Evolutionary conservation across 2,329 filamentous ascomycete species (phyloP).

Genomic region (Botrytis aclada): DNA sequence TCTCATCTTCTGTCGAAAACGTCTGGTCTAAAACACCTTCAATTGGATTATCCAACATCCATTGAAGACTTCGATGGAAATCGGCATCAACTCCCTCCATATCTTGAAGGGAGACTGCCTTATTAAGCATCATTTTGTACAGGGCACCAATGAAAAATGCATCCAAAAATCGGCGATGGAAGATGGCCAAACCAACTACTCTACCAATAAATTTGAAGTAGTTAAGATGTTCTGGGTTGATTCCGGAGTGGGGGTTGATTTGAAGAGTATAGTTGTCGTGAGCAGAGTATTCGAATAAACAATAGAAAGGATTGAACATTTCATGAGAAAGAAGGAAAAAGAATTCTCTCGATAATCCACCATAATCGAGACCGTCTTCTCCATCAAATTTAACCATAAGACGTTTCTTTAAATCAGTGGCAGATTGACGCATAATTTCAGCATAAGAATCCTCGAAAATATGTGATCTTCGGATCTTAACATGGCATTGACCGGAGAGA

Average conservation of each 20-base stretch:
- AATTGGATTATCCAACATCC: conserved; percentile 98
- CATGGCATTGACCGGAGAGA: conserved; percentile 92
- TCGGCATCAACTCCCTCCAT: conserved; percentile 99
- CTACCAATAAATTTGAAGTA: conserved; percentile 99
- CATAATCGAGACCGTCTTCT: conserved; percentile 96
- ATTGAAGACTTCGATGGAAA: conserved; percentile 93
- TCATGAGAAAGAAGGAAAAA: conserved; percentile 99
- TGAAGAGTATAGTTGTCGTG: conserved; percentile 99
- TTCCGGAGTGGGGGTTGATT: conserved; percentile 98
- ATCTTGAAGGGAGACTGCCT: conserved; percentile 85
- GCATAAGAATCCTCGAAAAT: conserved; percentile 99
- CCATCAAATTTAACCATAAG: conserved; percentile 99
- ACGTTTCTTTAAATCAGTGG: conserved; percentile 94
- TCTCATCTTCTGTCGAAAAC: conserved; percentile 95
- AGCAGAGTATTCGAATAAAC: conserved; percentile 97
- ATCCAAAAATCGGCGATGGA: conserved; percentile 95
- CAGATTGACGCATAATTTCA: conserved; percentile 95
- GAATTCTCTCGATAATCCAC: conserved; percentile 96
- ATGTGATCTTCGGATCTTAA: conserved; percentile 93
- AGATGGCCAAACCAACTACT: conserved; percentile 94
- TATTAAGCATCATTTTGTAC: conserved; percentile 98
- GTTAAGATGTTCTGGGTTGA: conserved; percentile 98
- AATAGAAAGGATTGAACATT: conserved; percentile 99
- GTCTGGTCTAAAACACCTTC: conserved; percentile 92
- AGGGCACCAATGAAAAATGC: conserved; percentile 98